phyloP scores from a whole-genome alignment of 2,329 filamentous ascomycete species.

The Bipolaris sorokiniana region DNA sequence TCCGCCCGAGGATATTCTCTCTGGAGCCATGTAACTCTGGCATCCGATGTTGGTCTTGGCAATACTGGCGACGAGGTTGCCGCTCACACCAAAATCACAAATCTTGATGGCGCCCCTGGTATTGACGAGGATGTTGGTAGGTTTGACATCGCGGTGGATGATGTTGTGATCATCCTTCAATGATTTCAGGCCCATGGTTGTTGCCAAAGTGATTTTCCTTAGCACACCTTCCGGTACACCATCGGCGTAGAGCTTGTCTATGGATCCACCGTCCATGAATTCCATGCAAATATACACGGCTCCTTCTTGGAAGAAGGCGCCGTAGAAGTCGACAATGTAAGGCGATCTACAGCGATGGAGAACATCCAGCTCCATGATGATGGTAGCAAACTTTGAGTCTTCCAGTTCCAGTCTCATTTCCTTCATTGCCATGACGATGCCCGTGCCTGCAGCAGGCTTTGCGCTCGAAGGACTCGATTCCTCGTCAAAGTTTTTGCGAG shows the following conservation, averaged over 20 bases:
- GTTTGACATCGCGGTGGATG: slow-evolving; percentile 97
- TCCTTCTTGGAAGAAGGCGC: slow-evolving; percentile 97
- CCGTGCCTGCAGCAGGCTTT: slow-evolving; percentile 61
- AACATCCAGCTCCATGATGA: slow-evolving; percentile 97
- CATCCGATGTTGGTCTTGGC: slow-evolving; percentile 99
- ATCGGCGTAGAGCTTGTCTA: slow-evolving; percentile 92
- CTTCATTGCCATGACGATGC: slow-evolving; percentile 98
- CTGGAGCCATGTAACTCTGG: slow-evolving; percentile 98
- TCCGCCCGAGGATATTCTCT: slow-evolving; percentile 87
- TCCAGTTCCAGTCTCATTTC: slow-evolving; percentile 95
- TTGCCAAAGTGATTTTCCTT: slow-evolving; percentile 87
- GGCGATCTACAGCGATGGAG: slow-evolving; percentile 93
- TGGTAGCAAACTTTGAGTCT: slow-evolving; percentile 94
- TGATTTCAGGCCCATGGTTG: slow-evolving; percentile 87
- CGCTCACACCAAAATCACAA: slow-evolving; percentile 96
- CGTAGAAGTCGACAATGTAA: slow-evolving; percentile 98
- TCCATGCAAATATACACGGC: slow-evolving; percentile 99
- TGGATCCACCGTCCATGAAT: slow-evolving; percentile 97
- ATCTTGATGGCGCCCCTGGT: slow-evolving; percentile 92
- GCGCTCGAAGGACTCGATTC: slow-evolving; percentile 46
- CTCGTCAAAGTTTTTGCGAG: slow-evolving; percentile 40
- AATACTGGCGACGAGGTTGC: slow-evolving; percentile 95
- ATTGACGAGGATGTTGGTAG: slow-evolving; percentile 97
- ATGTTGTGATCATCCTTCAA: slow-evolving; percentile 99
- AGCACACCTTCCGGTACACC: slow-evolving; percentile 89